Percentiles rank a stretch among this genome's conserved stretches.
These are phyloP conservation scores for Mycosphaerella sp. DNA, from an alignment of 2,329 filamentous ascomycete genomes.

Conservation along the genomic window DNA sequence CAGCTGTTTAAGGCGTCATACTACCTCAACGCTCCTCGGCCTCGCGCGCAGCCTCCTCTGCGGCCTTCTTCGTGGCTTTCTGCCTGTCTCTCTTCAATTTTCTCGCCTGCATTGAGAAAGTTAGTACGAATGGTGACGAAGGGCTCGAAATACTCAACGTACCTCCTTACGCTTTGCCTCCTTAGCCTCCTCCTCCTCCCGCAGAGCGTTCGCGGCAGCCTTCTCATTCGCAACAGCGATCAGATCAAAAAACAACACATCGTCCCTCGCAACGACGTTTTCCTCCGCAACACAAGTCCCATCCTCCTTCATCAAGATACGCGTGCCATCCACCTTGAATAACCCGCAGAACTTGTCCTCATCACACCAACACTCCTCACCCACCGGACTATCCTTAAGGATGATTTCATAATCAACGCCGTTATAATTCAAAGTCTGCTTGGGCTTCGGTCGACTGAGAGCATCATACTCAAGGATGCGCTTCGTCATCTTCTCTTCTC, in stretches of 20 bases:
- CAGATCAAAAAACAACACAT: constrained; percentile 5
- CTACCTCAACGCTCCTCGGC: too few species aligned
- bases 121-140: too few species aligned
- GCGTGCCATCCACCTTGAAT: neutral
- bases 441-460: neutral
- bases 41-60: neutral
- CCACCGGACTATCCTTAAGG: neutral
- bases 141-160: too few species aligned
- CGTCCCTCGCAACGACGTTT: neutral
- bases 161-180: neutral
- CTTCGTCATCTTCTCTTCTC: neutral
- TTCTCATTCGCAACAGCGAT: neutral
- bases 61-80: neutral
- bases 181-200: neutral
- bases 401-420: constrained; percentile 2
- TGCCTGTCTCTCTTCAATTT: neutral
- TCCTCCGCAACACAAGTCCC: too few species aligned
- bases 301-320: too few species aligned
- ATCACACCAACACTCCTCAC: neutral
- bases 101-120: too few species aligned
- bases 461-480: neutral
- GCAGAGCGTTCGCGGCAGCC: neutral
- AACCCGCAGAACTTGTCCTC: constrained; percentile 3
- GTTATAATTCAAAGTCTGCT: neutral
- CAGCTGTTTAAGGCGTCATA: too few species aligned